These are phyloP conservation scores for Mallotus repandus DNA, from an alignment of 441 rosid species.

Conservation along the genomic window DNA sequence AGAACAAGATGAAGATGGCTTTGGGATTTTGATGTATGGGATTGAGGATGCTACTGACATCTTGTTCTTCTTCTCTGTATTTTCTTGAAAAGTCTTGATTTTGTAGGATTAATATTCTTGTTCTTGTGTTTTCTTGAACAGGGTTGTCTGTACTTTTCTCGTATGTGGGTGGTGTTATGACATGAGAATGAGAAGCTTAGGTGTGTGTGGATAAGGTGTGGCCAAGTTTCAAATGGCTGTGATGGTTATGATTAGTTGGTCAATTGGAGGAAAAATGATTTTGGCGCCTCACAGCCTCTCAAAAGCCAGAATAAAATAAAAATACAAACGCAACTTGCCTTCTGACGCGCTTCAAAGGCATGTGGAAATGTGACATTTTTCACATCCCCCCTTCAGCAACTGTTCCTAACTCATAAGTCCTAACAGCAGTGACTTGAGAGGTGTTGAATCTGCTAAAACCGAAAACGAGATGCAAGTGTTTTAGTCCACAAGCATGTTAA, in stretches of 20 bases:
- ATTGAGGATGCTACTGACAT: conserved; percentile 71
- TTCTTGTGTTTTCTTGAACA: too few species aligned
- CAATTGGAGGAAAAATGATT: not conserved
- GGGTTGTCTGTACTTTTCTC: not conserved
- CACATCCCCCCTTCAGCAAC: too few species aligned
- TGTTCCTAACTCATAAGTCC: too few species aligned
- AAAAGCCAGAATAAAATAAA: too few species aligned
- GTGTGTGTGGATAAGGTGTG: conserved; percentile 53
- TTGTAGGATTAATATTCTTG: not conserved
- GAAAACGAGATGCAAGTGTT: too few species aligned
- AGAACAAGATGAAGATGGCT: conserved; percentile 40
- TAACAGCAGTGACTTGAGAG: too few species aligned
- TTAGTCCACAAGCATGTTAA: too few species aligned
- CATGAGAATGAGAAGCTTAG: conserved; percentile 17
- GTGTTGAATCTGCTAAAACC: too few species aligned
- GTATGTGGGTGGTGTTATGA: conserved; percentile 10
- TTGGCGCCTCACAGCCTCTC: conserved; percentile 7
- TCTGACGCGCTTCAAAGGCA: too few species aligned
- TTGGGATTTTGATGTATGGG: conserved; percentile 56
- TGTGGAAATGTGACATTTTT: too few species aligned
- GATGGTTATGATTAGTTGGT: not conserved
- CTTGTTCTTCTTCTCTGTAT: conserved; percentile 11
- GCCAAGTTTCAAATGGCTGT: conserved; percentile 45
- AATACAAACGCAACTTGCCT: too few species aligned
- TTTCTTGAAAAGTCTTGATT: not conserved